These are phyloP conservation scores for Leishmania tropica DNA, from an alignment of 208 protist genomes.

Conservation along the genomic window DNA sequence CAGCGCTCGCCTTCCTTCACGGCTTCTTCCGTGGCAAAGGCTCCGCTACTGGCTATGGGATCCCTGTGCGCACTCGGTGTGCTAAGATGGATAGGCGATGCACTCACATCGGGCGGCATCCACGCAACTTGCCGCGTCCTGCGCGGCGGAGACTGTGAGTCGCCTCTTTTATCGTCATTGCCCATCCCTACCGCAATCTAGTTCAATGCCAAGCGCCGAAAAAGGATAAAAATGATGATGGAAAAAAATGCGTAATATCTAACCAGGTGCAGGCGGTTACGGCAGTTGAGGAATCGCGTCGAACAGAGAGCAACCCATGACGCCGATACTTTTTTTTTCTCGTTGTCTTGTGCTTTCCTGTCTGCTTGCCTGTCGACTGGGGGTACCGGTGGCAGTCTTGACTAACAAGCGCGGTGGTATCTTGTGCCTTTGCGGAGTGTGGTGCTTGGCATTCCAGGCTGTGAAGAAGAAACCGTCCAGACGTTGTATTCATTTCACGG, in stretches of 20 bases:
- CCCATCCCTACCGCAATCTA: background rate
- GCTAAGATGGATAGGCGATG: background rate
- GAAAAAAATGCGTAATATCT: background rate
- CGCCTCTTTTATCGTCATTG: background rate
- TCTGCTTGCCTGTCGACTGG: background rate
- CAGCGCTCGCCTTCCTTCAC: background rate
- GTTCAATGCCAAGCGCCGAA: background rate
- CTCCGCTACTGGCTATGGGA: background rate
- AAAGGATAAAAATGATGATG: background rate
- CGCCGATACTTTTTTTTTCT: background rate
- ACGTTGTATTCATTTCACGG: too few relatives aligned
- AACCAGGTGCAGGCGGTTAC: background rate
- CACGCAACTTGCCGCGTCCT: slow-evolving; percentile 1
- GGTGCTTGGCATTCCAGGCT: background rate
- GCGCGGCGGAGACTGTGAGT: background rate
- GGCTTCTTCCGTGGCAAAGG: background rate
- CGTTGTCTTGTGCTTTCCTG: background rate
- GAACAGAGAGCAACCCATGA: background rate
- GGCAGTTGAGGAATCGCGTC: background rate
- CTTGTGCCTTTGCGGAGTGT: background rate
- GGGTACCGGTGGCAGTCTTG: background rate
- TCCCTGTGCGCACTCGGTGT: slow-evolving; percentile 1
- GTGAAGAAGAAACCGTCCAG: background rate
- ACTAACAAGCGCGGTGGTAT: background rate
- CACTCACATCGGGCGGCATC: background rate